Conservation (phyloP, 306 rosid genomes). For the Malus sylvestris region DNA sequence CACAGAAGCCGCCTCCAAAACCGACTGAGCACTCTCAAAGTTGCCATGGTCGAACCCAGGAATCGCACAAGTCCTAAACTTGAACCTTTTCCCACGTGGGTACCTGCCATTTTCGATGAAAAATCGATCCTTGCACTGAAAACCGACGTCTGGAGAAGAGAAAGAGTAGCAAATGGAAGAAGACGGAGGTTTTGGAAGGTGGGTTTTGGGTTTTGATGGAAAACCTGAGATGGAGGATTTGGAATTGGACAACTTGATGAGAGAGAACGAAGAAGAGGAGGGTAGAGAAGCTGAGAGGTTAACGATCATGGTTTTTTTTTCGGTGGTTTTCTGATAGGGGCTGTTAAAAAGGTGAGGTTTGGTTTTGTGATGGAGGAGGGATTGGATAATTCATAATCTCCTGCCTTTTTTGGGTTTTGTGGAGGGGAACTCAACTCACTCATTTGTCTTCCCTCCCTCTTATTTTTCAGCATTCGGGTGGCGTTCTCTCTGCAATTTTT, state of each 20-base stretch:
- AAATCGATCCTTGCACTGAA: conserved; percentile 36
- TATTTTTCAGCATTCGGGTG: conserved; percentile 16
- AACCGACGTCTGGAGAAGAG: conserved; percentile 31
- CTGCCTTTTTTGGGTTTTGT: conserved; percentile 36
- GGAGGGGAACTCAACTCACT: conserved; percentile 52
- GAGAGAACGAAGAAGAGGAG: conserved; percentile 41
- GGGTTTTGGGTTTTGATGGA: conserved; percentile 44
- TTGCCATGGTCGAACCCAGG: conserved; percentile 61
- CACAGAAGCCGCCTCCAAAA: conserved; percentile 78
- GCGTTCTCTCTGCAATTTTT: not conserved
- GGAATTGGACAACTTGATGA: conserved; percentile 40
- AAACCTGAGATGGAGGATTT: conserved; percentile 42
- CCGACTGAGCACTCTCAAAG: conserved; percentile 85
- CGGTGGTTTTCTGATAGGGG: not conserved
- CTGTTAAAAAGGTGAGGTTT: conserved; percentile 19
- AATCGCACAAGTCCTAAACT: conserved; percentile 49
- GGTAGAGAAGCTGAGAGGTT: conserved; percentile 58
- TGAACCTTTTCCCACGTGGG: conserved; percentile 38
- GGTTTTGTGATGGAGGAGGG: conserved; percentile 23
- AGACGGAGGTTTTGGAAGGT: conserved; percentile 40
- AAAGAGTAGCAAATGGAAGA: conserved; percentile 25
- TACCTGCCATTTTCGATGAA: conserved; percentile 18
- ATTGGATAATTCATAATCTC: conserved; percentile 56
- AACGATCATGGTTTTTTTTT: conserved; percentile 53
- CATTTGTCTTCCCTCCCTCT: conserved; percentile 21